Evolutionary conservation across 257 asterid species (phyloP).

Genomic region (Solanum megistacrolobum): DNA sequence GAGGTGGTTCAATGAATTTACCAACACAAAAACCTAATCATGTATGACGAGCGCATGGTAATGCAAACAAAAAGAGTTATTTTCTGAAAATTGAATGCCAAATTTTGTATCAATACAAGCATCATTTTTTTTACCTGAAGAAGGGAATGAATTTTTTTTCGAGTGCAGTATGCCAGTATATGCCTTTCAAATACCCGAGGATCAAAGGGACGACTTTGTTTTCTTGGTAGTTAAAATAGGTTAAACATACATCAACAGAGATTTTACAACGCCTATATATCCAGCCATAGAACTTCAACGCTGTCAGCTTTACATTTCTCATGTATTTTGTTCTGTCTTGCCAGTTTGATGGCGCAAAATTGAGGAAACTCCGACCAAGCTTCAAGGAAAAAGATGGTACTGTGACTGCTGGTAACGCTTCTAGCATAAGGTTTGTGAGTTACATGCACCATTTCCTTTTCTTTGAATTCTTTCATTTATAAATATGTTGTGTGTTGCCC

Average conservation of each 20-base stretch:
- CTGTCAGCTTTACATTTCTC: neutral
- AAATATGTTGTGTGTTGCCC: neutral
- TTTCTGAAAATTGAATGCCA: neutral
- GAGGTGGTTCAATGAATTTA: neutral
- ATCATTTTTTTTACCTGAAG: neutral
- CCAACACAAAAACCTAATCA: neutral
- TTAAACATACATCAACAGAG: neutral
- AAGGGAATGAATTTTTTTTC: neutral
- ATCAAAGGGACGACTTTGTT: neutral
- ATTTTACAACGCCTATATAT: neutral
- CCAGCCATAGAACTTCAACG: neutral
- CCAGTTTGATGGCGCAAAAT: constrained; percentile 90
- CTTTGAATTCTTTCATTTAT: neutral
- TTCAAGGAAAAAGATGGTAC: constrained; percentile 94
- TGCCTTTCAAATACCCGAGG: neutral
- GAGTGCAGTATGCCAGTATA: neutral
- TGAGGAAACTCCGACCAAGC: constrained; percentile 93
- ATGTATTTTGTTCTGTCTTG: constrained; percentile 2
- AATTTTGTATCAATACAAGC: neutral
- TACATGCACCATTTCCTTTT: neutral
- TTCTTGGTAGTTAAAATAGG: neutral
- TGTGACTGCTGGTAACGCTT: constrained; percentile 97
- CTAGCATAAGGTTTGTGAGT: constrained; percentile 74
- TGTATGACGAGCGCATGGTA: neutral
- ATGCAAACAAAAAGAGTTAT: neutral